Evolutionary conservation across 768 basidiomycete genomes (phyloP).

Genomic region (Leccinum fibrillosum): DNA sequence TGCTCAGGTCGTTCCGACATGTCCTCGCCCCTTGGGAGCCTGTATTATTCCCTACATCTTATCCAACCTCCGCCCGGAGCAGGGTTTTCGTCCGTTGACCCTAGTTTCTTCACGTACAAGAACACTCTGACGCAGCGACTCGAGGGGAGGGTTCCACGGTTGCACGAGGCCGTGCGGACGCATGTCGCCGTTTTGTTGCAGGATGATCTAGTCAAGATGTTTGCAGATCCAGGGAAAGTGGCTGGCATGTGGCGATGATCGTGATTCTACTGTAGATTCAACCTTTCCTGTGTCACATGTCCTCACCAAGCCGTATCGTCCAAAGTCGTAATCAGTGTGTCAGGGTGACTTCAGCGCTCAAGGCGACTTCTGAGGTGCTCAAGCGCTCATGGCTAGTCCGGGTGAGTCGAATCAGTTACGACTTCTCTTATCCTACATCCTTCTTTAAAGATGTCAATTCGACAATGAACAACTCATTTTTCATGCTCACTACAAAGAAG

Average conservation of each 20-base stretch:
- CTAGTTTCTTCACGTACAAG: constrained; percentile 61
- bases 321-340: constrained; percentile 49
- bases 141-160: constrained; percentile 56
- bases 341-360: constrained; percentile 41
- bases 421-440: constrained; percentile 2
- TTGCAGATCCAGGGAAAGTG: constrained; percentile 37
- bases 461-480: constrained; percentile 40
- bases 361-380: constrained; percentile 32
- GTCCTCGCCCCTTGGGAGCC: constrained; percentile 44
- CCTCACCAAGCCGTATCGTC: constrained; percentile 45
- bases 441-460: constrained; percentile 6
- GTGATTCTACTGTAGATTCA: not conserved
- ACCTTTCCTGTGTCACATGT: not conserved
- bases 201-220: constrained; percentile 51
- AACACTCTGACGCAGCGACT: constrained; percentile 59
- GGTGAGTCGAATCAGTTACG: constrained; percentile 30
- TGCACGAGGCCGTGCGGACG: constrained; percentile 54
- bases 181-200: constrained; percentile 54
- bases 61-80: constrained; percentile 44
- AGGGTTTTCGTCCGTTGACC: constrained; percentile 35
- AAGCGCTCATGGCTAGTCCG: constrained; percentile 18
- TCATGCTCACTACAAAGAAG: constrained; percentile 46
- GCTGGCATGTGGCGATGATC: constrained; percentile 38
- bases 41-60: constrained; percentile 54
- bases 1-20: constrained; percentile 36